These are phyloP conservation scores for Massarina eburnea DNA, from an alignment of 2,329 filamentous ascomycete genomes.

Conservation along the genomic window DNA sequence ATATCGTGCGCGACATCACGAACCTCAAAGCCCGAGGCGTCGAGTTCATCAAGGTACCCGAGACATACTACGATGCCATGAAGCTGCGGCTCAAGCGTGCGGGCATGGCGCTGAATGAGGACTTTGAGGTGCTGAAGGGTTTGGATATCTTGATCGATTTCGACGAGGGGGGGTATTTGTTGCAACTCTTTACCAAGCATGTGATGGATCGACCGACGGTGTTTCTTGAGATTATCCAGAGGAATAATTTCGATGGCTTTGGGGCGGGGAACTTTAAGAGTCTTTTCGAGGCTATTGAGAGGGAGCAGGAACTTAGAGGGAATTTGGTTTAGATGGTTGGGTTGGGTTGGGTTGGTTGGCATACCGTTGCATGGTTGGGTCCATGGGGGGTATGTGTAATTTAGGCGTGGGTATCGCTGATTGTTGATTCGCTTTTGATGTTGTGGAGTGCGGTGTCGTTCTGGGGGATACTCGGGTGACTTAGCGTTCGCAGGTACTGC, in stretches of 20 bases:
- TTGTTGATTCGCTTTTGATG: too few species aligned
- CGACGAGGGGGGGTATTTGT: conserved; percentile 84
- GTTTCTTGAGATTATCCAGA: conserved; percentile 94
- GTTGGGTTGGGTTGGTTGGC: neutral
- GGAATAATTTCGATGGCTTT: conserved; percentile 87
- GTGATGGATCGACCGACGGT: conserved; percentile 93
- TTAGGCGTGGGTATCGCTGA: too few species aligned
- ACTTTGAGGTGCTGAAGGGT: conserved; percentile 73
- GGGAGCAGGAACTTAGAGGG: conserved; percentile 83
- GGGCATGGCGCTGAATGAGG: conserved; percentile 67
- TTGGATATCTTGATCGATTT: conserved; percentile 94
- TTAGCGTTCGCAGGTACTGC: too few species aligned
- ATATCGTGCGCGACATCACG: conserved; percentile 77
- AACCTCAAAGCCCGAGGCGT: conserved; percentile 83
- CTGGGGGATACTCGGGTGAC: too few species aligned
- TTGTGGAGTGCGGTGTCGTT: too few species aligned
- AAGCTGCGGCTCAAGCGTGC: conserved; percentile 67
- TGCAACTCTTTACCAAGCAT: conserved; percentile 67
- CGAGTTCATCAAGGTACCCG: conserved; percentile 87
- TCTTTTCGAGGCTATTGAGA: conserved; percentile 91
- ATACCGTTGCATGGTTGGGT: too few species aligned
- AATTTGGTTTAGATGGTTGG: conserved; percentile 59
- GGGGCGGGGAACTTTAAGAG: conserved; percentile 96
- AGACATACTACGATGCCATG: conserved; percentile 84
- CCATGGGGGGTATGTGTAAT: too few species aligned